Evolutionary conservation across 495 filamentous ascomycete genomes (phyloP).

Genomic region (Alectoria sarmentosa): DNA sequence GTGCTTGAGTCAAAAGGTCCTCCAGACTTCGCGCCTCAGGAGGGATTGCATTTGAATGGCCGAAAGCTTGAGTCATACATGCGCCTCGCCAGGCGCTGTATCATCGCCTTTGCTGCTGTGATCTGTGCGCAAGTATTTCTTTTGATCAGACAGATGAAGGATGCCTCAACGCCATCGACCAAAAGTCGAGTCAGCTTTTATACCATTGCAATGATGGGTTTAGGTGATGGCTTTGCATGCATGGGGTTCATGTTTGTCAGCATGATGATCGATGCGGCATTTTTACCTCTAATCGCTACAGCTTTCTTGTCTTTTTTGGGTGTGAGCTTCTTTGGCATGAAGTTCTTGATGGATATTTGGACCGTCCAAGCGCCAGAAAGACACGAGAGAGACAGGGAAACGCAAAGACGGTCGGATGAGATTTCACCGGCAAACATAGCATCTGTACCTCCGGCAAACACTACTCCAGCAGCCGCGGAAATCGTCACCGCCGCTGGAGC

Average conservation of each 20-base stretch:
- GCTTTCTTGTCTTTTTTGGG: slow-evolving; percentile 69
- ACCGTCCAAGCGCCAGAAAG: slow-evolving; percentile 78
- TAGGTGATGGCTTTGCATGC: slow-evolving; percentile 67
- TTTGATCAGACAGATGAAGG: slow-evolving; percentile 78
- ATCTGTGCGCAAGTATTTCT: slow-evolving; percentile 65
- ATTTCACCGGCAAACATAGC: slow-evolving; percentile 17
- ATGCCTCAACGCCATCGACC: slow-evolving; percentile 90
- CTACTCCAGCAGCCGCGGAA: slow-evolving; percentile 29
- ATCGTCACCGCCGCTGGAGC: slow-evolving; percentile 29
- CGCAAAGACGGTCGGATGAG: slow-evolving; percentile 32
- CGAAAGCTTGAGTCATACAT: slow-evolving; percentile 72
- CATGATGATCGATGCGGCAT: slow-evolving; percentile 55
- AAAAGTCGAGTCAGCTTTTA: slow-evolving; percentile 85
- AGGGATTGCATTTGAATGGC: slow-evolving; percentile 63
- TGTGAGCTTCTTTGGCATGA: slow-evolving; percentile 67
- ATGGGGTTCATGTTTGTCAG: slow-evolving; percentile 59
- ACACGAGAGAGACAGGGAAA: slow-evolving; percentile 48
- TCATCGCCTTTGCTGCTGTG: slow-evolving; percentile 57
- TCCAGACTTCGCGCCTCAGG: slow-evolving; percentile 57
- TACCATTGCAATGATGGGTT: slow-evolving; percentile 74
- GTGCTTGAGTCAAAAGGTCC: slow-evolving; percentile 84
- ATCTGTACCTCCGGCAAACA: not conserved
- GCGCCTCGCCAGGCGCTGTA: slow-evolving; percentile 55
- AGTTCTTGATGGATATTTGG: slow-evolving; percentile 85
- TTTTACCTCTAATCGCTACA: slow-evolving; percentile 58